Evolutionary conservation across 2,329 filamentous ascomycete species (phyloP).

Genomic region (Penicillium expansum): DNA sequence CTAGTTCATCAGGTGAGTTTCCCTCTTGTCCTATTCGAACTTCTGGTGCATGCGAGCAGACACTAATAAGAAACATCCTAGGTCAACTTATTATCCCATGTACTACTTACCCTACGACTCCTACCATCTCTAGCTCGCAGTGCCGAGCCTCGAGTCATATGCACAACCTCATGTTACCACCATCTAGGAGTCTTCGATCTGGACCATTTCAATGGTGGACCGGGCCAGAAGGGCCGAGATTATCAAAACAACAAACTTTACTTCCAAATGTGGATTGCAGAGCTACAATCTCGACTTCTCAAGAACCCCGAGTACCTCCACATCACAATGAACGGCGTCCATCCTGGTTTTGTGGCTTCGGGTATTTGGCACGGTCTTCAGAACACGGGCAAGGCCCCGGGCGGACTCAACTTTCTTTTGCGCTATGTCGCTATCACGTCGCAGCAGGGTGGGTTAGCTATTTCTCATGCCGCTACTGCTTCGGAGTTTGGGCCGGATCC

Average conservation of each 20-base stretch:
- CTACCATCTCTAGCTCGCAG: constrained; percentile 15
- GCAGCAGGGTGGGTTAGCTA: constrained; percentile 3
- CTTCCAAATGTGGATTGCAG: constrained; percentile 16
- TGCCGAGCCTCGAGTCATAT: constrained; percentile 13
- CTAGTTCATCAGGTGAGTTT: constrained; percentile 13
- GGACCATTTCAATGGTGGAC: constrained; percentile 8
- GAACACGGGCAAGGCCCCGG: not conserved
- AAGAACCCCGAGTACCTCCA: constrained; percentile 14
- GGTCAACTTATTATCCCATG: constrained; percentile 18
- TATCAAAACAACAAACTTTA: constrained; percentile 18
- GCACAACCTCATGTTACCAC: constrained; percentile 17
- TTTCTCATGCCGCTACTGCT: constrained; percentile 1
- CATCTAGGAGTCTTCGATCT: constrained; percentile 14
- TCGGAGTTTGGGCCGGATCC: constrained; percentile 2
- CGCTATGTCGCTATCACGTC: constrained; percentile 8
- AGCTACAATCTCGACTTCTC: constrained; percentile 15
- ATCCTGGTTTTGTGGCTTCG: constrained; percentile 17
- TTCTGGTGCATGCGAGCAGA: not conserved
- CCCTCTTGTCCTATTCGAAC: not conserved
- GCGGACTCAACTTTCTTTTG: not conserved
- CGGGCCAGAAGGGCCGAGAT: constrained; percentile 1
- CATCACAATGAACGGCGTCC: constrained; percentile 17
- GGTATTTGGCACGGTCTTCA: constrained; percentile 10
- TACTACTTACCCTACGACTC: constrained; percentile 16
- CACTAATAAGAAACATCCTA: not conserved